phyloP scores from a whole-genome alignment of 148 eudicot genomes.

The Rhododendron griersonianum region DNA sequence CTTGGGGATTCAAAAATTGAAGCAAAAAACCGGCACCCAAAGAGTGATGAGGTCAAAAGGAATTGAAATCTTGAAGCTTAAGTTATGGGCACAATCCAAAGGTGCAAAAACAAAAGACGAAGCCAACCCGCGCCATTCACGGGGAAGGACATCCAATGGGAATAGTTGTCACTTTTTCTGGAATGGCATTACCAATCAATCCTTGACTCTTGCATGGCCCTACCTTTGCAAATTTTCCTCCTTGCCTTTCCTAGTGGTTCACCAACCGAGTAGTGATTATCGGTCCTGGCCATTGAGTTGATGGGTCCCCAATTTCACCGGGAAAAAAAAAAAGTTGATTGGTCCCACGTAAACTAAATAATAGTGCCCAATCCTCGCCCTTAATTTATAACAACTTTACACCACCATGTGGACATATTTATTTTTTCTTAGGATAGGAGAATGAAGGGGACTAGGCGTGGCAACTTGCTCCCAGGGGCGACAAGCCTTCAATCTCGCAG shows the following conservation, averaged over 20 bases:
- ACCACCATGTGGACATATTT: not conserved
- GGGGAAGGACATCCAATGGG: not conserved
- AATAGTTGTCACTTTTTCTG: not conserved
- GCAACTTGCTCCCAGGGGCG: not conserved
- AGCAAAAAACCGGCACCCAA: not conserved
- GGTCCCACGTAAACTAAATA: not conserved
- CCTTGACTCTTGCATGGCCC: not conserved
- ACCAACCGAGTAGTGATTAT: not conserved
- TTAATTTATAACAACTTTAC: not conserved
- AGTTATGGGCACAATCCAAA: not conserved
- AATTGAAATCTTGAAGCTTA: conserved; percentile 5
- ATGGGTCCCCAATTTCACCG: not conserved
- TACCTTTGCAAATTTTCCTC: not conserved
- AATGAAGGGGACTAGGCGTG: not conserved
- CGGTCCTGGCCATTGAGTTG: not conserved
- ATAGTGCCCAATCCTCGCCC: not conserved
- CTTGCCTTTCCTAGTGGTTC: not conserved
- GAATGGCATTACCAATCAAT: not conserved
- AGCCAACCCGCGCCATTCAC: conserved; percentile 16
- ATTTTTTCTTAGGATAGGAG: not conserved
- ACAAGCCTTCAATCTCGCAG: not conserved
- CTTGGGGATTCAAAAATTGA: not conserved
- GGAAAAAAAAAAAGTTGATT: not conserved
- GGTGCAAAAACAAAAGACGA: not conserved
- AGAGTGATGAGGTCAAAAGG: not conserved